A percentile compares a stretch with the other conserved stretches of the same genome.
These are phyloP conservation scores for Ophiocordyceps sinensis DNA, from an alignment of 2,329 filamentous ascomycete species.

Conservation along the genomic window DNA sequence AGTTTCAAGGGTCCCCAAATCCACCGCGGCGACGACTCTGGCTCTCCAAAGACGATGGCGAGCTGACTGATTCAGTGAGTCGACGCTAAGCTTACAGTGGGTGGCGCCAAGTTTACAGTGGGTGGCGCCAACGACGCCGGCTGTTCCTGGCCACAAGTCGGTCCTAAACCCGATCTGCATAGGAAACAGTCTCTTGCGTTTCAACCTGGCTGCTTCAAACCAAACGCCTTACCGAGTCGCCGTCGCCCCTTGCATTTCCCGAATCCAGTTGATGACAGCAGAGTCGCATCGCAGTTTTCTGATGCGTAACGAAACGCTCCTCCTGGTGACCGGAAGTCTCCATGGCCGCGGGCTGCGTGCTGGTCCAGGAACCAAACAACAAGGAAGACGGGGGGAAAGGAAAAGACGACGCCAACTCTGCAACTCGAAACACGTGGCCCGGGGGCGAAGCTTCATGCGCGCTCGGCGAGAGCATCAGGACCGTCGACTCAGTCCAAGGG, in stretches of 20 bases:
- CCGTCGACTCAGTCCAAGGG: too few relatives aligned
- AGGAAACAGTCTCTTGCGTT: constrained; percentile 10
- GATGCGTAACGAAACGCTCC: not conserved
- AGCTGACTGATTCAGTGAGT: too few relatives aligned
- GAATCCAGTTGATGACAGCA: not conserved
- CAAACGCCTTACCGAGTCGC: constrained; percentile 10
- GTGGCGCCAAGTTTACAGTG: too few relatives aligned
- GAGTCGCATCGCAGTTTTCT: not conserved
- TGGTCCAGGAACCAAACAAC: not conserved
- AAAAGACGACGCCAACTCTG: too few relatives aligned
- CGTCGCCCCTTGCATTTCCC: constrained; percentile 2
- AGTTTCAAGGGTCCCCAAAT: constrained; percentile 33
- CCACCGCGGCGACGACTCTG: not conserved
- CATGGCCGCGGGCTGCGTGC: not conserved
- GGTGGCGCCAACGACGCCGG: too few relatives aligned
- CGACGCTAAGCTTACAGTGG: too few relatives aligned
- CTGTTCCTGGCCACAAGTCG: too few relatives aligned
- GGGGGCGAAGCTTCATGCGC: too few relatives aligned
- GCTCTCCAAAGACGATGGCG: not conserved
- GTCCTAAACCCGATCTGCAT: constrained; percentile 1
- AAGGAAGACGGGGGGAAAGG: not conserved
- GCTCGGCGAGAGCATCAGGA: too few relatives aligned
- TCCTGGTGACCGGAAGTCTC: constrained; percentile 1
- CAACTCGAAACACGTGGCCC: too few relatives aligned
- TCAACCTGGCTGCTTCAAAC: constrained; percentile 16